These are phyloP conservation scores for Tephrocybe sp. DNA, from an alignment of 768 basidiomycete genomes.

Conservation along the genomic window DNA sequence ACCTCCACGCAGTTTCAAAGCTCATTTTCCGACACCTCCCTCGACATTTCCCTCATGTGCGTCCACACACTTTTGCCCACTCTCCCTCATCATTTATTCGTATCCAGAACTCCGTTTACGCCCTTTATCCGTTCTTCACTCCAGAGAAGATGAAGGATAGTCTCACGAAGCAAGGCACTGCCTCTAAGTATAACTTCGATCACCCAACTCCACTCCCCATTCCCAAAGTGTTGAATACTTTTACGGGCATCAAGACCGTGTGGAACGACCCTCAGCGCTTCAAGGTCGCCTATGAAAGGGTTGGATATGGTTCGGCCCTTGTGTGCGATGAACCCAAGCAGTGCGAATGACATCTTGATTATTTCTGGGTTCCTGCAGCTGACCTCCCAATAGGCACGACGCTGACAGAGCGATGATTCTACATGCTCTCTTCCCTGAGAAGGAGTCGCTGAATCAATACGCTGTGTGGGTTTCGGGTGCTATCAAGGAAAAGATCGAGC, in stretches of 20 bases:
- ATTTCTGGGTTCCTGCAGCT: neutral
- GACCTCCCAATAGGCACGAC: slow-evolving; percentile 24
- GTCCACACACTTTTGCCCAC: neutral
- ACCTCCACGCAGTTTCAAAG: slow-evolving; percentile 13
- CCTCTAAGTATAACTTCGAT: slow-evolving; percentile 38
- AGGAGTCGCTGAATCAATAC: slow-evolving; percentile 17
- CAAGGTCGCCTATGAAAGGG: slow-evolving; percentile 35
- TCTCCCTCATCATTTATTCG: neutral
- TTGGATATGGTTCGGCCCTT: slow-evolving; percentile 40
- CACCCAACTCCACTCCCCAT: slow-evolving; percentile 30
- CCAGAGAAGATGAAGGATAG: slow-evolving; percentile 36
- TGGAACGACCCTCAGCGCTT: slow-evolving; percentile 34
- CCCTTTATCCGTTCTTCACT: slow-evolving; percentile 38
- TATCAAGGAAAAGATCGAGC: slow-evolving; percentile 26
- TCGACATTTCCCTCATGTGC: slow-evolving; percentile 15
- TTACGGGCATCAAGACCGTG: slow-evolving; percentile 31
- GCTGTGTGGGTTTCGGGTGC: slow-evolving; percentile 27
- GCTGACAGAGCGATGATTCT: slow-evolving; percentile 26
- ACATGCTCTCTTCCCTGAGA: slow-evolving; percentile 35
- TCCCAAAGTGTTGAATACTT: slow-evolving; percentile 31
- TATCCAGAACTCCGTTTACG: slow-evolving; percentile 12
- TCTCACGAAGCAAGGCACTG: slow-evolving; percentile 38
- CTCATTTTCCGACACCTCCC: slow-evolving; percentile 18
- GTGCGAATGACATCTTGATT: slow-evolving; percentile 24
- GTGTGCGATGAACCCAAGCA: slow-evolving; percentile 32